phyloP scores from a whole-genome alignment of 306 rosid genomes.

The Astragalus glycyphyllos region DNA sequence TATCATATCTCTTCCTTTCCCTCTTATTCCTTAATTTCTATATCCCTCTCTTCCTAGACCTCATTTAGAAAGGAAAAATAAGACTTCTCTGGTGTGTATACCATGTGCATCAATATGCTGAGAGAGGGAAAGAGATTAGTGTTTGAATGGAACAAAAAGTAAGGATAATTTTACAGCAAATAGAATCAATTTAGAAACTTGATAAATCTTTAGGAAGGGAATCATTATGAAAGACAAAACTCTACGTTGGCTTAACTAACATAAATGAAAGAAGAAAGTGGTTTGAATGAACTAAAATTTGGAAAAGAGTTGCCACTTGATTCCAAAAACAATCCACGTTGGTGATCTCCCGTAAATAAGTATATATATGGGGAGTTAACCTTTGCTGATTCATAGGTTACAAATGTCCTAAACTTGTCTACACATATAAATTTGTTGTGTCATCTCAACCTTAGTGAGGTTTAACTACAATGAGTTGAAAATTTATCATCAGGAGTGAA shows the following conservation, averaged over 20 bases:
- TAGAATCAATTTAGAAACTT: constrained; percentile 14
- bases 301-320: background rate
- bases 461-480: background rate
- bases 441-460: background rate
- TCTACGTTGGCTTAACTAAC: background rate
- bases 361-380: no score
- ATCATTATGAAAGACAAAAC: background rate
- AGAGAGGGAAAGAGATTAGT: background rate
- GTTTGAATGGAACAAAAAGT: background rate
- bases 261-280: background rate
- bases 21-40: background rate
- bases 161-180: constrained; percentile 14
- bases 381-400: no score
- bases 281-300: constrained; percentile 4
- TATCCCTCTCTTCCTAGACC: background rate
- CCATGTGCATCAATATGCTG: background rate
- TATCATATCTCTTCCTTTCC: background rate
- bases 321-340: background rate
- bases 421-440: no score
- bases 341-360: no score
- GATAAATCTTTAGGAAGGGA: background rate
- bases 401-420: no score
- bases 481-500: background rate
- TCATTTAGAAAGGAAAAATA: no score
- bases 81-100: background rate